Percentiles rank a stretch among this genome's conserved stretches.
Conservation (phyloP, 1,284 basidiomycete genomes). For the Malassezia caprae region DNA sequence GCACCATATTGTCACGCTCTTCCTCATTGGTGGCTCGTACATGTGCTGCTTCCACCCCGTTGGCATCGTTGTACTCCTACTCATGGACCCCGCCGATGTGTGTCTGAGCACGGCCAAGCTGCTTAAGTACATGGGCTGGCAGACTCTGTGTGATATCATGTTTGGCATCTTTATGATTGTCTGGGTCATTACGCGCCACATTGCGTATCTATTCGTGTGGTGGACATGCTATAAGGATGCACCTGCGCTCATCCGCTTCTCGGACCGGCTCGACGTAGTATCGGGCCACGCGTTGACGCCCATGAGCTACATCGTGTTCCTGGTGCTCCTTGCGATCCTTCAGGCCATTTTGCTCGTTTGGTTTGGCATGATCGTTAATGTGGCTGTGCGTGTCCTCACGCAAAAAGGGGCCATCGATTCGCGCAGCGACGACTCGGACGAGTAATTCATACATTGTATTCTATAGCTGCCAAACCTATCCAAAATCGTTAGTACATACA, state of each 20-base stretch:
- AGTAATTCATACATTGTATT: not conserved
- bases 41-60: constrained; percentile 72
- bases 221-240: constrained; percentile 28
- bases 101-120: constrained; percentile 76
- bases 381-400: constrained; percentile 68
- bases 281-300: constrained; percentile 9
- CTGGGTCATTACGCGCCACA: constrained; percentile 40
- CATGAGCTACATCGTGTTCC: constrained; percentile 17
- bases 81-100: constrained; percentile 91
- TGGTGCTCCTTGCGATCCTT: constrained; percentile 24
- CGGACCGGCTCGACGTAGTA: constrained; percentile 12
- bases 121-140: constrained; percentile 68
- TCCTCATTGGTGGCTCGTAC: constrained; percentile 69
- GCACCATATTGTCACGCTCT: constrained; percentile 82
- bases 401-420: constrained; percentile 70
- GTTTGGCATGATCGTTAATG: constrained; percentile 72
- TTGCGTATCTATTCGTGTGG: constrained; percentile 32
- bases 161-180: constrained; percentile 60
- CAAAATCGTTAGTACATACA: not conserved
- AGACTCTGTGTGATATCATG: constrained; percentile 61
- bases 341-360: constrained; percentile 68
- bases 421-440: constrained; percentile 27
- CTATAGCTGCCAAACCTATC: not conserved
- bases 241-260: constrained; percentile 17
- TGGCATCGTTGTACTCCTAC: constrained; percentile 72